Evolutionary conservation across 139 green algal genomes (phyloP).

Genomic region (Closterium sp.): DNA sequence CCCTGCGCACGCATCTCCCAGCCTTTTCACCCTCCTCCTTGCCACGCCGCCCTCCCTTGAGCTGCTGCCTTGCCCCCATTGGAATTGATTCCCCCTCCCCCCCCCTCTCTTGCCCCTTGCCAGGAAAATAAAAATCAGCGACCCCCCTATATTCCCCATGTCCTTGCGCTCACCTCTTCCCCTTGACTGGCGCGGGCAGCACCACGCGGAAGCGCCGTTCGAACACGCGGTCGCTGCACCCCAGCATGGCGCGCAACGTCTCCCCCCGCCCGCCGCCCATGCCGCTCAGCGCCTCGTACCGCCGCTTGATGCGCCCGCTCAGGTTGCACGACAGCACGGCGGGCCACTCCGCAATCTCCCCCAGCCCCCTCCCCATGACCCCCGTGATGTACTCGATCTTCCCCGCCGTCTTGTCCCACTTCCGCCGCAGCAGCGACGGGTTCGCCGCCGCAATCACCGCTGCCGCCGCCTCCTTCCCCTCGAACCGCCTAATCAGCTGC

Average conservation of each 20-base stretch:
- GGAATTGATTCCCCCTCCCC: too few relatives aligned
- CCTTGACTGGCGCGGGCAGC: background rate
- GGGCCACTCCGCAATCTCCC: background rate
- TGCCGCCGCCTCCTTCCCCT: background rate
- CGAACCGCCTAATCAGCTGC: background rate
- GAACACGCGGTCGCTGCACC: constrained; percentile 1
- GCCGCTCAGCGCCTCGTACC: constrained; percentile 6
- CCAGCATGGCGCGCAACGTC: constrained; percentile 1
- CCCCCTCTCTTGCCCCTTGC: too few relatives aligned
- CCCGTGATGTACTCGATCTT: constrained; percentile 10
- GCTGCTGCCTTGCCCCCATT: too few relatives aligned
- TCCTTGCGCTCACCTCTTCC: background rate
- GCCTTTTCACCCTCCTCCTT: too few relatives aligned
- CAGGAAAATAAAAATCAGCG: too few relatives aligned
- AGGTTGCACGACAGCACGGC: background rate
- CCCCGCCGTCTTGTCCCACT: constrained; percentile 1
- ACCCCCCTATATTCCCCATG: background rate
- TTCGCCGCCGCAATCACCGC: background rate
- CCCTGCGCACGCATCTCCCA: too few relatives aligned
- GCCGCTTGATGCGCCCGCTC: background rate
- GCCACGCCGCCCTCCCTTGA: too few relatives aligned
- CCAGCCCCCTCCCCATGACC: background rate
- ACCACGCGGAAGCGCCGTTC: background rate
- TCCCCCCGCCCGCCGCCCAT: background rate
- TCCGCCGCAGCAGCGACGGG: background rate